Conservation (phyloP, 1,139 yeast genomes). For the Nakaseomyces glabratus region DNA sequence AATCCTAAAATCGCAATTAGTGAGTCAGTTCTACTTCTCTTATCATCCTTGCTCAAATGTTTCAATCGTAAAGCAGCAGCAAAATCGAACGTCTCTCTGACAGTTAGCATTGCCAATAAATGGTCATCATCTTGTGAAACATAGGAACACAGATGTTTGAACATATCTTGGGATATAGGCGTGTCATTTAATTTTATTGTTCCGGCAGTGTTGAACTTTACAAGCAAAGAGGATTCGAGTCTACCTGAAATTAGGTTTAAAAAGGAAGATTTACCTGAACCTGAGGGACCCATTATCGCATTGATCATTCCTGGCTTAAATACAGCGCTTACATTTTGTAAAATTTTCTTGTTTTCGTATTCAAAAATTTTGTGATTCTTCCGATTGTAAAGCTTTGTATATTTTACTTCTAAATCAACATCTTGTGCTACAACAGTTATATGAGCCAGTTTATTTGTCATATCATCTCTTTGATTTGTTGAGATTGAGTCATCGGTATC, state of each 20-base stretch:
- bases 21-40: conserved; percentile 39
- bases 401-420: conserved; percentile 17
- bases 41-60: conserved; percentile 29
- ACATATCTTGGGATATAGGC: conserved; percentile 37
- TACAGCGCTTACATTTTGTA: conserved; percentile 45
- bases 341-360: conserved; percentile 31
- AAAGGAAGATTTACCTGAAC: conserved; percentile 75
- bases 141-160: conserved; percentile 53
- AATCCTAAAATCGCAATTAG: conserved; percentile 62
- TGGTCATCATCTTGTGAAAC: conserved; percentile 78
- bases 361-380: conserved; percentile 11
- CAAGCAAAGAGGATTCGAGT: conserved; percentile 37
- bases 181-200: conserved; percentile 37
- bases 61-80: conserved; percentile 62
- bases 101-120: conserved; percentile 60
- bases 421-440: conserved; percentile 17
- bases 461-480: conserved; percentile 11
- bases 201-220: conserved; percentile 36
- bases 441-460: conserved; percentile 3
- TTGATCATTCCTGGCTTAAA: conserved; percentile 62
- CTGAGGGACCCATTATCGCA: conserved; percentile 85
- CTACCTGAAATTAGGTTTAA: conserved; percentile 61
- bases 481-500: conserved; percentile 11
- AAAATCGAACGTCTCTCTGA: conserved; percentile 61
- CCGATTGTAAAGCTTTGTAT: conserved; percentile 10